A percentile compares a stretch with the other conserved stretches of the same genome.
Conservation (phyloP, 352 stramenopile genomes). For the Blastocystis sp. region DNA sequence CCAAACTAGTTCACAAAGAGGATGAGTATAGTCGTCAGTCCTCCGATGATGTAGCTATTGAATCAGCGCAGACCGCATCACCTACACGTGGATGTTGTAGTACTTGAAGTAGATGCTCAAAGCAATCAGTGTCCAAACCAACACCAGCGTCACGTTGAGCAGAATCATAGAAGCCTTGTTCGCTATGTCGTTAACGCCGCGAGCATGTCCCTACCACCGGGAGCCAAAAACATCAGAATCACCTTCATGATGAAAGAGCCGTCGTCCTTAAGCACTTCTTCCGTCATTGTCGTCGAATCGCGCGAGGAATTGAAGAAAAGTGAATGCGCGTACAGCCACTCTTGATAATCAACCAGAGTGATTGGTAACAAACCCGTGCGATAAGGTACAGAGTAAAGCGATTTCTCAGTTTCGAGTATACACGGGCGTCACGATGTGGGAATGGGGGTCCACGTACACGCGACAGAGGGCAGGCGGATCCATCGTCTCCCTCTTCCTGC, state of each 20-base stretch:
- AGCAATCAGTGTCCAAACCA: constrained; percentile 55
- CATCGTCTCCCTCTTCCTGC: neutral
- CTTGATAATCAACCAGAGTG: constrained; percentile 8
- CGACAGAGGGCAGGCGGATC: neutral
- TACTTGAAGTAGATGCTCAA: constrained; percentile 56
- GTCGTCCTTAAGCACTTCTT: constrained; percentile 15
- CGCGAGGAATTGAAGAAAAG: constrained; percentile 17
- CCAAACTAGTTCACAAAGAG: constrained; percentile 48
- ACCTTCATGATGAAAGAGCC: constrained; percentile 34
- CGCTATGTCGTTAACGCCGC: neutral
- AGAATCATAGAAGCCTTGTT: constrained; percentile 52
- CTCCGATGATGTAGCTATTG: constrained; percentile 51
- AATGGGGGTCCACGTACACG: neutral
- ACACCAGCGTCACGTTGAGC: constrained; percentile 43
- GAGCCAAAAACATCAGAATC: constrained; percentile 35
- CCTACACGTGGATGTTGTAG: constrained; percentile 68
- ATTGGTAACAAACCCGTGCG: constrained; percentile 2
- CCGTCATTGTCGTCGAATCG: neutral
- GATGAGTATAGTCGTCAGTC: constrained; percentile 33
- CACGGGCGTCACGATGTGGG: neutral
- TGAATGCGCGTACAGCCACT: neutral
- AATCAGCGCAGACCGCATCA: neutral
- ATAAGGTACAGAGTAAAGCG: no score
- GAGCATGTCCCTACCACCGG: constrained; percentile 1
- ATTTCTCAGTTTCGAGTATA: neutral